Evolutionary conservation across 225 moss, liverwort and hornwort genomes (phyloP).

Genomic region (Climacium dendroides): DNA sequence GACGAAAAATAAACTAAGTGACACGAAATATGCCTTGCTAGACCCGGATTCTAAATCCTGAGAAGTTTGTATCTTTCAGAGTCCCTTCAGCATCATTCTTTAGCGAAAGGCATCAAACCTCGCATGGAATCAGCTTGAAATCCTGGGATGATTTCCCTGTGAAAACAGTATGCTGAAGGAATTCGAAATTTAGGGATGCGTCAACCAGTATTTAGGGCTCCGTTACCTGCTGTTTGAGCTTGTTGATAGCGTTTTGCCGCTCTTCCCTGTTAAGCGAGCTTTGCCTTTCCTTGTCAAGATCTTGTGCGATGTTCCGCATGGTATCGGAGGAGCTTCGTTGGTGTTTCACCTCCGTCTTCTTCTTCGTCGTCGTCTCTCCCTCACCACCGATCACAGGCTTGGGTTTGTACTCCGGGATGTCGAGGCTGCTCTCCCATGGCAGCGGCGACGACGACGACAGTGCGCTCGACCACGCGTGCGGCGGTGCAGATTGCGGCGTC

Average conservation of each 20-base stretch:
- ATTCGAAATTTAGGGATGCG: background rate
- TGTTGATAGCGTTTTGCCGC: conserved; percentile 6
- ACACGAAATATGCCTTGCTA: background rate
- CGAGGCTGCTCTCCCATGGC: background rate
- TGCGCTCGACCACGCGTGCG: background rate
- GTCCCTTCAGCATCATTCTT: background rate
- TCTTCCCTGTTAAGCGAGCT: conserved; percentile 1
- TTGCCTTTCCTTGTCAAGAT: background rate
- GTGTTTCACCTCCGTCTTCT: background rate
- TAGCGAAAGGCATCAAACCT: background rate
- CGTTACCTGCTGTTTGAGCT: conserved; percentile 26
- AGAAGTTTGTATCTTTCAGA: background rate
- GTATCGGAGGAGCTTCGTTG: conserved; percentile 34
- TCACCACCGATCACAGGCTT: conserved; percentile 11
- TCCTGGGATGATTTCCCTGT: too few relatives aligned
- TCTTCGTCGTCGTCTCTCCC: background rate
- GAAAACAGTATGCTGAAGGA: background rate
- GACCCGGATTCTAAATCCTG: background rate
- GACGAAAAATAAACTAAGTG: background rate
- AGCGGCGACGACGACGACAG: background rate
- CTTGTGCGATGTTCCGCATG: background rate
- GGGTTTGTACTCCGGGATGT: conserved; percentile 7
- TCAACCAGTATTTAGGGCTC: background rate
- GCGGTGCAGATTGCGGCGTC: background rate
- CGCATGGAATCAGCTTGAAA: background rate